These are phyloP conservation scores for Ambrosia trifida DNA, from an alignment of 129 eudicot genomes.

Conservation along the genomic window DNA sequence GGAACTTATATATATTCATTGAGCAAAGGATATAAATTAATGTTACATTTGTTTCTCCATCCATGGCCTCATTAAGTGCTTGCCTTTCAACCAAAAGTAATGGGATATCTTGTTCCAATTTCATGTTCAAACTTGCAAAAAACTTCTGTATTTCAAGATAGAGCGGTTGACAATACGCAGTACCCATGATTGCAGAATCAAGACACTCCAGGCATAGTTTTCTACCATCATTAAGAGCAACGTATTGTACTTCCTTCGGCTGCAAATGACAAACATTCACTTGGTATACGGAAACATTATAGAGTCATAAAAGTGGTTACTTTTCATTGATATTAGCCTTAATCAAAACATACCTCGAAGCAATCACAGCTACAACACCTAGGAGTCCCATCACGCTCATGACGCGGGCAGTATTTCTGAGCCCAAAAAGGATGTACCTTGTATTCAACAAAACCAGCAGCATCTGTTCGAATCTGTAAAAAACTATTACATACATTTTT, in stretches of 20 bases:
- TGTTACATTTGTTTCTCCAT: conserved; percentile 74
- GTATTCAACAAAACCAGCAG: conserved; percentile 71
- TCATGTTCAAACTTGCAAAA: conserved; percentile 68
- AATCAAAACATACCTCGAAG: conserved; percentile 58
- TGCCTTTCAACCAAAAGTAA: conserved; percentile 87
- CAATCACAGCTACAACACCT: conserved; percentile 90
- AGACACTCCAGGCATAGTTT: conserved; percentile 81
- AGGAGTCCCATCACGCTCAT: conserved; percentile 82
- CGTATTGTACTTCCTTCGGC: conserved; percentile 62
- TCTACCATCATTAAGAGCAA: conserved; percentile 75
- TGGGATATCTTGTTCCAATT: conserved; percentile 76
- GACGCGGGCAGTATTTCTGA: conserved; percentile 72
- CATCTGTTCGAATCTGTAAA: conserved; percentile 67
- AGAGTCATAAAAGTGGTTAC: too few relatives aligned
- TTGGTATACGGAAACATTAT: background rate
- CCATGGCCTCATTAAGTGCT: conserved; percentile 82
- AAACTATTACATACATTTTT: background rate
- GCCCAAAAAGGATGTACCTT: conserved; percentile 89
- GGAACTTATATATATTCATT: background rate
- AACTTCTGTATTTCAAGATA: conserved; percentile 70
- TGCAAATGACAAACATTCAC: conserved; percentile 27
- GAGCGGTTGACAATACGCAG: conserved; percentile 72
- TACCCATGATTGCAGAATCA: conserved; percentile 79
- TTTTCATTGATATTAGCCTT: conserved; percentile 1
- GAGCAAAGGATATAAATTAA: background rate